A percentile compares a stretch with the other conserved stretches of the same genome.
Conservation (phyloP, 2,329 filamentous ascomycete species). For the Xylariaceae sp. region DNA sequence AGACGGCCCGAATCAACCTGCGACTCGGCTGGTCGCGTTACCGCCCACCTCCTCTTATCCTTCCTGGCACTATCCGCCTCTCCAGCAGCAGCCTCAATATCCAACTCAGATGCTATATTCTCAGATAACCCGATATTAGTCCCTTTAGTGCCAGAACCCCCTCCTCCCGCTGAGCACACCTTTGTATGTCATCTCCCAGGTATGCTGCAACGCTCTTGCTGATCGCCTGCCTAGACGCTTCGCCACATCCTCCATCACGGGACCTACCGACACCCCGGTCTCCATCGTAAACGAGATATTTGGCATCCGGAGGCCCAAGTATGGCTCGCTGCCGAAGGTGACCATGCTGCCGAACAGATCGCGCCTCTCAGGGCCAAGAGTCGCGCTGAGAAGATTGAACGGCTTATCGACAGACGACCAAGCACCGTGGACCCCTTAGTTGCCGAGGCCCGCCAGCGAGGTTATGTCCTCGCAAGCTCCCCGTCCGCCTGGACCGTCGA, state of each 20-base stretch:
- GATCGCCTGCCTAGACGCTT: conserved; percentile 54
- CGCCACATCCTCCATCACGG: conserved; percentile 95
- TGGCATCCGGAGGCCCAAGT: conserved; percentile 62
- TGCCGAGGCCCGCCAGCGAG: conserved; percentile 71
- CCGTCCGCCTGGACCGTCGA: conserved; percentile 84
- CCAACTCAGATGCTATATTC: conserved; percentile 51
- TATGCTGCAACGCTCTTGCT: conserved; percentile 2
- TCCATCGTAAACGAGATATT: conserved; percentile 81
- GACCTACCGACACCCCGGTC: conserved; percentile 75
- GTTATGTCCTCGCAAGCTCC: conserved; percentile 71
- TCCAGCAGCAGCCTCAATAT: conserved; percentile 45
- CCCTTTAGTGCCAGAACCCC: conserved; percentile 51
- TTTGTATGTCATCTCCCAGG: conserved; percentile 51
- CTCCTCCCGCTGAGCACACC: conserved; percentile 59
- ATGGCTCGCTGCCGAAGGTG: conserved; percentile 68
- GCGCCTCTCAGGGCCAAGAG: conserved; percentile 68
- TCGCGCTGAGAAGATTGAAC: conserved; percentile 73
- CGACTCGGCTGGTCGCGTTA: conserved; percentile 67
- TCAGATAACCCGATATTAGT: conserved; percentile 51
- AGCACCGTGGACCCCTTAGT: conserved; percentile 81
- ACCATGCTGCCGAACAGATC: conserved; percentile 57
- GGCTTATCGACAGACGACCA: conserved; percentile 79
- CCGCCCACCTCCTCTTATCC: conserved; percentile 68
- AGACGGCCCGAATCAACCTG: conserved; percentile 46
- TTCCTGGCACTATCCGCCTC: conserved; percentile 67